Percentiles rank a stretch among this genome's conserved stretches.
Conservation (phyloP, 805 yeast species). For the Ogataea paraovalis region DNA sequence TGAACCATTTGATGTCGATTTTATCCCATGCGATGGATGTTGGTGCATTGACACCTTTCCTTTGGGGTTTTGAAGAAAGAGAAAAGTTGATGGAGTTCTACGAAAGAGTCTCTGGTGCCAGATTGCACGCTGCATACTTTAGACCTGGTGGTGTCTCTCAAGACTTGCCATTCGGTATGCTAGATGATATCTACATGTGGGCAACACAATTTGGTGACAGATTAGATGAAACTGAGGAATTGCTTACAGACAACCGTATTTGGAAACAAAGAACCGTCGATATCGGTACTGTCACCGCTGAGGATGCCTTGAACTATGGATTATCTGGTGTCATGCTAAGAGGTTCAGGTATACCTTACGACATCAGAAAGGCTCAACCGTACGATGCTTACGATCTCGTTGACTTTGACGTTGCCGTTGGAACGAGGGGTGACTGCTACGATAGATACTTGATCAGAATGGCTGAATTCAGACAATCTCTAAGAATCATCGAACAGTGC, state of each 20-base stretch:
- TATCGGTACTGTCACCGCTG: slow-evolving; percentile 78
- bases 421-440: slow-evolving; percentile 84
- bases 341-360: slow-evolving; percentile 87
- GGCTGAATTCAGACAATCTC: slow-evolving; percentile 89
- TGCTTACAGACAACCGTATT: slow-evolving; percentile 84
- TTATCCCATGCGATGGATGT: slow-evolving; percentile 91
- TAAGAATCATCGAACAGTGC: slow-evolving; percentile 86
- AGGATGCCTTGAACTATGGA: slow-evolving; percentile 78
- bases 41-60: slow-evolving; percentile 88
- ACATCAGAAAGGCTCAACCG: slow-evolving; percentile 80
- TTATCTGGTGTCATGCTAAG: slow-evolving; percentile 86
- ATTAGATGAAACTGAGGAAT: slow-evolving; percentile 85
- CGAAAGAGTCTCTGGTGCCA: slow-evolving; percentile 87
- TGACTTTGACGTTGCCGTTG: slow-evolving; percentile 85
- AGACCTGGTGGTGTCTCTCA: slow-evolving; percentile 93
- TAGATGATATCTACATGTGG: slow-evolving; percentile 94
- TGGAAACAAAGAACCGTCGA: slow-evolving; percentile 86
- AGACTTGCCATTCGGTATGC: slow-evolving; percentile 79
- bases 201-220: slow-evolving; percentile 94
- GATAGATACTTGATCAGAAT: slow-evolving; percentile 85
- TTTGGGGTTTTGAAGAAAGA: slow-evolving; percentile 94
- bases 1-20: slow-evolving; percentile 84
- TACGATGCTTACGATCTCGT: slow-evolving; percentile 86
- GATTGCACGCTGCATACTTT: slow-evolving; percentile 82
- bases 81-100: slow-evolving; percentile 91